Base-by-base conservation (phyloP, 2,329 filamentous ascomycete species). In the Colletotrichum spinosum region DNA sequence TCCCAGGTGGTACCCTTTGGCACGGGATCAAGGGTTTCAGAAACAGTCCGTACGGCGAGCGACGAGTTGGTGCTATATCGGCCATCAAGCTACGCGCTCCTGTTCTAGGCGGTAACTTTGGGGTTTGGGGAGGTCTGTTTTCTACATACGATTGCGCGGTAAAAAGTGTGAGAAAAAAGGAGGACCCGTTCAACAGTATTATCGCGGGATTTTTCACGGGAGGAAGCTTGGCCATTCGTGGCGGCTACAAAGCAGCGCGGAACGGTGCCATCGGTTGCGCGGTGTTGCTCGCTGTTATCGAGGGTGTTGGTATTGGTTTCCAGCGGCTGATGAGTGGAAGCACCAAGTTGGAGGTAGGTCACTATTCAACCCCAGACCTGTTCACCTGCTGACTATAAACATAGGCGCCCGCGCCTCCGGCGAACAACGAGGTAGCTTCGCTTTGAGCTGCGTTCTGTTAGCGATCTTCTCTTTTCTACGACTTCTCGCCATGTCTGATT, bases 51-150 rank as follows among this genome's bases (percentile, higher is more conserved):
- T 93, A 97, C 78, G 96, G 95, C 77, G 96, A 99, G 84, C 89
- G 96, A 78, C 88, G 95, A 79, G 95, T 98, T 84, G 96, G 96
- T 77, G 93, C 95, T 71, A 86, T 99, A 81, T 97, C 94, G 74
- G 95, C 96, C 67, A 94, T 99, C 82, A 99, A 98, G 86, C 94
- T 96, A 76, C 92, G 96, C 76, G 95, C 96, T 49, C 96, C 96
- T 2, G 94, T 98, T 39, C 88, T 98, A 53, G 96, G 96, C 75
- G 96, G 96, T 75, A 98, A 98, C 86, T 99, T 98, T 74, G 95
- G 94, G 74, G 93, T 97, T 64, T 98, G 96, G 95, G 95, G 41
- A 15, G 52, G 39, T 3, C 10, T 98, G 63, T 98, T 98, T 85
- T 93, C 90, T 12, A 45, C 93, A 68, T 97, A 95, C 75, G 96